Evolutionary conservation across 2,329 filamentous ascomycete species (phyloP).

Genomic region (Parastagonospora nodorum): DNA sequence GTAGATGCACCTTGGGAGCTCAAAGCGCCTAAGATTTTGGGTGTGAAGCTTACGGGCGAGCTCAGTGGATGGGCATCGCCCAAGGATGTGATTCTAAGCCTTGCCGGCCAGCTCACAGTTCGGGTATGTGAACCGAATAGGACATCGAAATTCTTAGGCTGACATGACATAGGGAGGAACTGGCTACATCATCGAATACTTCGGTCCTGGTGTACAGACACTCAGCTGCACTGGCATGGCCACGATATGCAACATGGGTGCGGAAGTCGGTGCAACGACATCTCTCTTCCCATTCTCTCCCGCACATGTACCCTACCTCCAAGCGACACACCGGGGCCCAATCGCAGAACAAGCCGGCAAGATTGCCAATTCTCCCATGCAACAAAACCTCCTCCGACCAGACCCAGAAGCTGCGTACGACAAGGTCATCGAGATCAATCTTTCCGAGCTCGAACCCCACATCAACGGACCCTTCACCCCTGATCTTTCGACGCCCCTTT

Average conservation of each 20-base stretch:
- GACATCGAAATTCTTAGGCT: slow-evolving; percentile 7
- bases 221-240: slow-evolving; percentile 93
- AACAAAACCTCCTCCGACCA: slow-evolving; percentile 72
- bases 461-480: slow-evolving; percentile 98
- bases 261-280: slow-evolving; percentile 91
- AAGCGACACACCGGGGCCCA: slow-evolving; percentile 76
- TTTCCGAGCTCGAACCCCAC: slow-evolving; percentile 88
- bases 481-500: slow-evolving; percentile 90
- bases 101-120: slow-evolving; percentile 89
- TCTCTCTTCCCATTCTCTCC: slow-evolving; percentile 92
- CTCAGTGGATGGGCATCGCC: slow-evolving; percentile 90
- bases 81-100: slow-evolving; percentile 91
- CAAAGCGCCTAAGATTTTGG: slow-evolving; percentile 89
- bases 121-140: slow-evolving; percentile 52
- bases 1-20: slow-evolving; percentile 97
- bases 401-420: slow-evolving; percentile 88
- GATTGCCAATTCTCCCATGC: slow-evolving; percentile 61
- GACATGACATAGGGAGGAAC: slow-evolving; percentile 70
- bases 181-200: slow-evolving; percentile 93
- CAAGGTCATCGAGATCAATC: slow-evolving; percentile 85
- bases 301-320: slow-evolving; percentile 82
- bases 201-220: slow-evolving; percentile 85
- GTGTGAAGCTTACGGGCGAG: slow-evolving; percentile 81
- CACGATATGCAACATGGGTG: slow-evolving; percentile 68
- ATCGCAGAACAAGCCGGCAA: slow-evolving; percentile 71